Percentiles rank a stretch among this genome's conserved stretches.
phyloP scores from a whole-genome alignment of 2,329 filamentous ascomycete species.

The Aspergillus sp. region DNA sequence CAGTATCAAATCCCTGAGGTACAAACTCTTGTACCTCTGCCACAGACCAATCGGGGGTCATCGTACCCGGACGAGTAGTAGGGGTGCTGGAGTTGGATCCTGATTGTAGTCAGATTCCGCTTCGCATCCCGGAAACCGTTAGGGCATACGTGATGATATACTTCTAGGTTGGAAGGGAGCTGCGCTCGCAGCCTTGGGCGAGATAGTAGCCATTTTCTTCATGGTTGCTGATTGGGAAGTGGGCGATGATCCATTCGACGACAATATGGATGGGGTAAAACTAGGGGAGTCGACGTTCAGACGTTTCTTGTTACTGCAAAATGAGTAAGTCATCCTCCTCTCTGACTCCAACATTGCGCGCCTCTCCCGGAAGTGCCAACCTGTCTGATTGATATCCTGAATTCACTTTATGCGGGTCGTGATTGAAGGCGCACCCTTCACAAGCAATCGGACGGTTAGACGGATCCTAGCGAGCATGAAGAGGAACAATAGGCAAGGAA shows the following conservation, averaged over 20 bases:
- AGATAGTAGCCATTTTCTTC: constrained; percentile 74
- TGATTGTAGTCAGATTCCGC: constrained; percentile 30
- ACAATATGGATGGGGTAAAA: constrained; percentile 70
- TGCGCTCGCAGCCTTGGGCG: constrained; percentile 85
- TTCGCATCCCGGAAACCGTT: background rate
- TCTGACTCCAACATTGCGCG: constrained; percentile 6
- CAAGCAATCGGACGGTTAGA: constrained; percentile 24
- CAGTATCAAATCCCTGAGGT: constrained; percentile 55
- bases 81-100: constrained; percentile 47
- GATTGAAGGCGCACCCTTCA: constrained; percentile 78
- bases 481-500: constrained; percentile 7
- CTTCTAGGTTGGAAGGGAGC: constrained; percentile 58
- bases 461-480: constrained; percentile 7
- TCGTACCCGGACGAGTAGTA: constrained; percentile 40
- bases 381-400: constrained; percentile 42
- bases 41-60: constrained; percentile 48
- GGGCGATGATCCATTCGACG: constrained; percentile 40
- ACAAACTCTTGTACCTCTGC: constrained; percentile 54
- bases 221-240: constrained; percentile 23
- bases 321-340: constrained; percentile 23
- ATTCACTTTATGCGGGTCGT: constrained; percentile 70
- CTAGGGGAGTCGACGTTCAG: constrained; percentile 96
- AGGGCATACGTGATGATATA: constrained; percentile 41
- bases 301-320: constrained; percentile 59
- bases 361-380: constrained; percentile 30